Percentiles rank a stretch among this genome's conserved stretches.
Conservation (phyloP, 257 asterid species). For the Mentha longifolia region DNA sequence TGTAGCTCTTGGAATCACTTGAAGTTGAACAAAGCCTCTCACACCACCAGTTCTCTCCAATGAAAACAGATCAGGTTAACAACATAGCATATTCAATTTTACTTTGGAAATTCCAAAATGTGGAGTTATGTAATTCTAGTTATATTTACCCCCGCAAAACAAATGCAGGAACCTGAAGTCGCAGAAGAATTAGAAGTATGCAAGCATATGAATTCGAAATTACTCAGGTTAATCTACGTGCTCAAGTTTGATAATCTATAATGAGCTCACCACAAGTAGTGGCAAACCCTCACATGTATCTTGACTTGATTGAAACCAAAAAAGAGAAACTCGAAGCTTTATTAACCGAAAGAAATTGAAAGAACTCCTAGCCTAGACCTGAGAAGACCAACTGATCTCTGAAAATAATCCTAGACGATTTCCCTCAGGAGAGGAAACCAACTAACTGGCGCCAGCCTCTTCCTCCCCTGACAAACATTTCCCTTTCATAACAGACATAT, state of each 20-base stretch:
- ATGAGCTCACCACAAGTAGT: constrained; percentile 20
- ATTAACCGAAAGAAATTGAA: too few relatives aligned
- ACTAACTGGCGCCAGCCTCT: too few relatives aligned
- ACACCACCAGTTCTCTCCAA: constrained; percentile 34
- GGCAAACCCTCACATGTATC: constrained; percentile 14
- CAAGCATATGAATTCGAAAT: constrained; percentile 51
- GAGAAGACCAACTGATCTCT: too few relatives aligned
- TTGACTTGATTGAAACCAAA: background rate
- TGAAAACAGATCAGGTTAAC: constrained; percentile 45
- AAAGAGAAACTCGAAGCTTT: too few relatives aligned
- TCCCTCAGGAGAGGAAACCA: too few relatives aligned
- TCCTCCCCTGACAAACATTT: background rate
- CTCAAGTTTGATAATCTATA: constrained; percentile 10
- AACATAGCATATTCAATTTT: constrained; percentile 6
- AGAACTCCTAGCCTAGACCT: too few relatives aligned
- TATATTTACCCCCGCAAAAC: background rate
- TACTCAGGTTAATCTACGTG: constrained; percentile 47
- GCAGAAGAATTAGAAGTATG: constrained; percentile 48
- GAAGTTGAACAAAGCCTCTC: constrained; percentile 37
- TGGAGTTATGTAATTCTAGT: constrained; percentile 19
- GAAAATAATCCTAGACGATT: too few relatives aligned
- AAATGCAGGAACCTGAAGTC: constrained; percentile 48
- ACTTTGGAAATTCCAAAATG: constrained; percentile 3
- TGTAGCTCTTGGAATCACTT: constrained; percentile 50
- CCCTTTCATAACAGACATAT: constrained; percentile 3